Evolutionary conservation across 2,329 filamentous ascomycete genomes (phyloP).

Genomic region (Madurella fahalii): DNA sequence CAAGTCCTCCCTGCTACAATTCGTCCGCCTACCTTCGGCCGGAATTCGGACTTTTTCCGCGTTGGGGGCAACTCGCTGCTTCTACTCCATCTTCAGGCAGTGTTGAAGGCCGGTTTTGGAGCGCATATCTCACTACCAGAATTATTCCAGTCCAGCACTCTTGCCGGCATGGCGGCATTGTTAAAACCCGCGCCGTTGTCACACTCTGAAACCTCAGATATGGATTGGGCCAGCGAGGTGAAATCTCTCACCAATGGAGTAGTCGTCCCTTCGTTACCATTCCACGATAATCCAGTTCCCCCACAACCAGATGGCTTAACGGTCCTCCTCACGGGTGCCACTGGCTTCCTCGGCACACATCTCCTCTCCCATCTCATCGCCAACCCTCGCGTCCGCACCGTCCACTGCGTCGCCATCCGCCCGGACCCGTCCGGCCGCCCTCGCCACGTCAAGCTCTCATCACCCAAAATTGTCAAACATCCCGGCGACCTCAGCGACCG

Average conservation of each 20-base stretch:
- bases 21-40: neutral
- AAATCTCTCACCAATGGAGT: neutral
- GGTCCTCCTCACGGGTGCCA: constrained; percentile 37
- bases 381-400: constrained; percentile 28
- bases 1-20: neutral
- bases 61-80: constrained; percentile 24
- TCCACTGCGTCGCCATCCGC: constrained; percentile 43
- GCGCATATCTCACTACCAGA: constrained; percentile 31
- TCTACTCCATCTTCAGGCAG: constrained; percentile 34
- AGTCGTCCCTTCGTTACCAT: neutral
- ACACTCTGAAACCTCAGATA: neutral
- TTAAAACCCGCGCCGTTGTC: constrained; percentile 22
- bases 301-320: constrained; percentile 8
- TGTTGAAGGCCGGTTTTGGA: constrained; percentile 31
- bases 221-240: neutral
- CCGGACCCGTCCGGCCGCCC: neutral
- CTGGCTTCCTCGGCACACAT: constrained; percentile 39
- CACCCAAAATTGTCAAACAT: constrained; percentile 18
- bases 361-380: constrained; percentile 37
- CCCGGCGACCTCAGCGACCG: constrained; percentile 29
- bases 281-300: neutral
- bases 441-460: neutral
- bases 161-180: constrained; percentile 36
- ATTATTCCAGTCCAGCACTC: constrained; percentile 36
- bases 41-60: constrained; percentile 8